These are phyloP conservation scores for Fusarium sp. DNA, from an alignment of 2,329 filamentous ascomycete genomes.

Conservation along the genomic window DNA sequence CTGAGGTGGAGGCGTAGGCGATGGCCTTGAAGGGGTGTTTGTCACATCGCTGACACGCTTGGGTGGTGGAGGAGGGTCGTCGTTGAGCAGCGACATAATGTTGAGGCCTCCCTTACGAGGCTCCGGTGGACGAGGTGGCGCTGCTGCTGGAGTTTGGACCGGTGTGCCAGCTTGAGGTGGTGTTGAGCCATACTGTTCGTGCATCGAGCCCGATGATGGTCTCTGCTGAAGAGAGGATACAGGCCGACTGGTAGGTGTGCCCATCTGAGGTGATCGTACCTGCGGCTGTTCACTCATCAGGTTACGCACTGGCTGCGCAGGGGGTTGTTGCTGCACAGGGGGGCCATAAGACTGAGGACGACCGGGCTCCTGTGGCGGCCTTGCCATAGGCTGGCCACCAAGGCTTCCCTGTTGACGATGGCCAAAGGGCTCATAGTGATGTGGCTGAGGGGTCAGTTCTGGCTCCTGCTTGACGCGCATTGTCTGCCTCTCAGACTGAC, in stretches of 20 bases:
- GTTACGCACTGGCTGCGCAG: conserved; percentile 57
- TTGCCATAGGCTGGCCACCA: conserved; percentile 57
- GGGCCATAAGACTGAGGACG: conserved; percentile 56
- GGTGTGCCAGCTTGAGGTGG: conserved; percentile 52
- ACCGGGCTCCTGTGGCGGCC: conserved; percentile 60
- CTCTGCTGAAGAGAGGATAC: conserved; percentile 58
- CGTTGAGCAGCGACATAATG: conserved; percentile 75
- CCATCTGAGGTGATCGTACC: conserved; percentile 58
- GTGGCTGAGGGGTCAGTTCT: conserved; percentile 58
- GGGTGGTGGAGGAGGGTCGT: conserved; percentile 67
- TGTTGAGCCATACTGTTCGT: conserved; percentile 51
- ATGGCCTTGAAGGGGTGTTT: conserved; percentile 57
- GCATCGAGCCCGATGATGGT: conserved; percentile 51
- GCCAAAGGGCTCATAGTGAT: conserved; percentile 63
- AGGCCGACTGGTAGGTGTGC: conserved; percentile 56
- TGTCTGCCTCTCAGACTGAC: conserved; percentile 52
- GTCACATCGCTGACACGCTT: conserved; percentile 68
- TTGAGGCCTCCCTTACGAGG: conserved; percentile 74
- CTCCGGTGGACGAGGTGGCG: conserved; percentile 61
- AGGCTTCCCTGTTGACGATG: conserved; percentile 59
- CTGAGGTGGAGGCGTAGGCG: conserved; percentile 67
- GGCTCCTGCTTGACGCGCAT: conserved; percentile 66
- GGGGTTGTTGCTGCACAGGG: conserved; percentile 55
- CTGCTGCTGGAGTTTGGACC: conserved; percentile 55
- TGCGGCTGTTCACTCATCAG: conserved; percentile 59